Base-by-base conservation (phyloP, 148 eudicot genomes). In the Silene latifolia region DNA sequence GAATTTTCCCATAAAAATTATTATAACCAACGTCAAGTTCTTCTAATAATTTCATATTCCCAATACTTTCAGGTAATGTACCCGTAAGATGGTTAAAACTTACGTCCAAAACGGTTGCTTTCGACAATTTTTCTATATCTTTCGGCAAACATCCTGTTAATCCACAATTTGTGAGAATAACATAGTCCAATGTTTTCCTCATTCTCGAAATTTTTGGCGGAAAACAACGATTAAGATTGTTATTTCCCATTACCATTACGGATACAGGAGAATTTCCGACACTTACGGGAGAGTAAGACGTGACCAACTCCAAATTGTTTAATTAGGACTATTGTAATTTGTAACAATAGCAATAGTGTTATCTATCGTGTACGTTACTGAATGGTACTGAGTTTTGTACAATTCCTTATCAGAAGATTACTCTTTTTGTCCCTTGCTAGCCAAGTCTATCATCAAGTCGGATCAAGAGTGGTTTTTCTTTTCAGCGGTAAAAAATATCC, bases 1-100 rank as follows among this genome's bases (percentile, higher is more conserved):
- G 98, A 35, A 93, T 78, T 14, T 70, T 62, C 0, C 93, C 98
- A 9, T 80, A 73, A 7, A 93, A 85, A 29, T 70, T 74, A 66
- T 93, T 93, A 62, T 75, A 72, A 3, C 87, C 91, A 27, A 93
- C 88, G 27, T 91, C 79, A 8, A 91, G 82, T 65, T 88, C 85
- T 69, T 90, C 91, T 67, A 93, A 72, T 20, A 69, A 83, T 74
- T 46, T 78, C 92, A 93, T 86, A 2, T 77, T 63, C 0, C 86
- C 86, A 0, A 93, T 86, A 17, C 85, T 74, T 54, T 84, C 71
- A 1, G 97, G 97, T 69, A 91, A 58, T 1, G 35, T 25, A 5
- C 98, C 98, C 0, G 79, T 80, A 1, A 93, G 68, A 8, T 7
- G 17, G 58, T 91, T 93, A 7, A 23, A 80, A 29, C 92, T 84